Evolutionary conservation across 495 filamentous ascomycete species (phyloP).

Genomic region (Clohesyomyces aquaticus): DNA sequence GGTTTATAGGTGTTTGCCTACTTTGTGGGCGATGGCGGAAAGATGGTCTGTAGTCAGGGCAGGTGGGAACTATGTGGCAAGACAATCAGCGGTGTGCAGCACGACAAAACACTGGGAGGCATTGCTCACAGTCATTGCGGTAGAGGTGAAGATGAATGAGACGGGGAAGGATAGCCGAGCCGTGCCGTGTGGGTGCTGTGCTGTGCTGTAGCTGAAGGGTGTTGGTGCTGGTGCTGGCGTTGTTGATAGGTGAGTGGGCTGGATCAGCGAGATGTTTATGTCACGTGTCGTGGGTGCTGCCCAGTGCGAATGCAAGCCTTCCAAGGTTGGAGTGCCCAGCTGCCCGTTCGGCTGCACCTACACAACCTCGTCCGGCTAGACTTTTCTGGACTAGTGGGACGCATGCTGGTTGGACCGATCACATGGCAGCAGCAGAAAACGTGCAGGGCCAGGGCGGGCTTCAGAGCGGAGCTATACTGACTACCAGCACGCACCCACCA

Average conservation of each 20-base stretch:
- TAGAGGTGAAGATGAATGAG: neutral
- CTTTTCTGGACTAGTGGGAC: neutral
- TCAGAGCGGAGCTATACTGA: neutral
- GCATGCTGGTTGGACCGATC: constrained; percentile 11
- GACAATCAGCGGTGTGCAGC: no score
- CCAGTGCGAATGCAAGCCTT: no score
- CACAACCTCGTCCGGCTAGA: neutral
- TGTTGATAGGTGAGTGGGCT: neutral
- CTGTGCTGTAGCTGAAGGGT: no score
- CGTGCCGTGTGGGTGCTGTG: no score
- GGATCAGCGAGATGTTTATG: neutral
- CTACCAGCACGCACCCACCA: no score
- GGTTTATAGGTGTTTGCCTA: constrained; percentile 51
- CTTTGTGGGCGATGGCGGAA: constrained; percentile 80
- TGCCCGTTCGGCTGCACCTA: neutral
- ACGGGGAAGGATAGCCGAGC: no score
- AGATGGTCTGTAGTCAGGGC: constrained; percentile 57
- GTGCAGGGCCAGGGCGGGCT: constrained; percentile 1
- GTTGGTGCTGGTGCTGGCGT: no score
- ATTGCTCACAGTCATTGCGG: neutral
- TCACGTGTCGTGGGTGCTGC: no score
- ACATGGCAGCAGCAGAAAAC: constrained; percentile 13
- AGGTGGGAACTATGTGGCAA: neutral
- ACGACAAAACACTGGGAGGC: no score
- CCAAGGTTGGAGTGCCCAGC: no score